Evolutionary conservation across 768 basidiomycete species (phyloP), one percentile per base, ranked within the genome.

Genomic region (Mycena vitilis): DNA sequence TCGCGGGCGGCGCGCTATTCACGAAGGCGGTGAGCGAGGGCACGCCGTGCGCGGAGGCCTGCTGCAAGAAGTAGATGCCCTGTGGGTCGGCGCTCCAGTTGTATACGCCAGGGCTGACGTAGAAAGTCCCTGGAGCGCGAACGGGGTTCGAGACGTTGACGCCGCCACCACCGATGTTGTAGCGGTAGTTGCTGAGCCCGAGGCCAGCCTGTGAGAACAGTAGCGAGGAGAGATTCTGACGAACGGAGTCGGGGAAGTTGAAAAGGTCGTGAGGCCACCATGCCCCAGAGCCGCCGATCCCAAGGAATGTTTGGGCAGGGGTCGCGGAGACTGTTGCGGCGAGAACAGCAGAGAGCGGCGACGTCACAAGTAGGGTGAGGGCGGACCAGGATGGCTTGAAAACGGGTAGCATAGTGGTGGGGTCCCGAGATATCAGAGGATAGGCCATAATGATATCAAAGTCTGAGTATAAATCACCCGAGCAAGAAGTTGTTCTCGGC

Each of bases 261-360:
- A 74, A 81, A n/a, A 85, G 72, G 68, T 84, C 84, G 55, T 78
- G 79, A 12, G 82, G 81, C 83, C 84, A 84, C 83, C 83, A 85
- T 9, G 83, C 84, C 16, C 84, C 84, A 15, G 81, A 83, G 10
- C 83, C 84, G 1, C 83, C 83, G 58, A 85, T 78, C 2, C 82
- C 80, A 45, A 74, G 73, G 65, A 83, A 79, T 0, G 79, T 79
- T 63, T 84, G 82, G 0, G 79, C 77, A 0, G 77, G 71, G 15
- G 75, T 73, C n/a, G 75, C 69, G 40, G 80, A 79, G 18, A 81
- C 72, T 10, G 74, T 70, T 5, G 79, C 78, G 7, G 70, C 45
- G 23, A 49, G 48, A 49, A n/a, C 16, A 4, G 30, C 2, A 30
- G 47, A 49, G 13, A 49, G 15, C 25, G 51, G 51, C 25, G 25